These are phyloP conservation scores for Irpex rosettiformis DNA, from an alignment of 1,284 basidiomycete species.

Conservation along the genomic window DNA sequence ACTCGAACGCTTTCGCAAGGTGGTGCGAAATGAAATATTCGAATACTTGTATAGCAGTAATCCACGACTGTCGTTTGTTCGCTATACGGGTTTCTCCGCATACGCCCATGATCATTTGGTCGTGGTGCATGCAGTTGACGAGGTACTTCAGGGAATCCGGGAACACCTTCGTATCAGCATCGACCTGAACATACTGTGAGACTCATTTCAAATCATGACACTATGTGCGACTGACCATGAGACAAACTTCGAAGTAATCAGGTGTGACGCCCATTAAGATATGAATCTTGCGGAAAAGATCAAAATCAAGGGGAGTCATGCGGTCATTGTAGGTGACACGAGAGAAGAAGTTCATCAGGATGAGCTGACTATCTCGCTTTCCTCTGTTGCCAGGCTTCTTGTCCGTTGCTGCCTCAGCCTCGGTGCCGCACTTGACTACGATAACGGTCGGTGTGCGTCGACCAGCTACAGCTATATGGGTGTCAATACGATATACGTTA, in stretches of 20 bases:
- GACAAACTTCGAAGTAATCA: constrained; percentile 95
- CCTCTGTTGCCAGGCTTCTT: constrained; percentile 98
- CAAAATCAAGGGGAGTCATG: constrained; percentile 97
- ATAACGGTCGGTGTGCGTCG: constrained; percentile 94
- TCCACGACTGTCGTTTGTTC: constrained; percentile 98
- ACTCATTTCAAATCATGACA: constrained; percentile 7
- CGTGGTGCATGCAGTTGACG: constrained; percentile 98
- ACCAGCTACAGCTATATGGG: constrained; percentile 65
- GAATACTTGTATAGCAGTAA: constrained; percentile 97
- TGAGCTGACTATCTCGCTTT: constrained; percentile 97
- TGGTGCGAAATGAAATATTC: constrained; percentile 99
- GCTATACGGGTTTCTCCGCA: constrained; percentile 98
- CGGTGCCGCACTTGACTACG: constrained; percentile 95
- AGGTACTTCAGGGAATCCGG: constrained; percentile 83
- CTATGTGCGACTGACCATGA: constrained; percentile 73
- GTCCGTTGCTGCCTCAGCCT: constrained; percentile 74
- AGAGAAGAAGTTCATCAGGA: constrained; percentile 99
- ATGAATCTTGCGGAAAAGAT: constrained; percentile 96
- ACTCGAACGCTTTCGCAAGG: constrained; percentile 97
- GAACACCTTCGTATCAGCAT: constrained; percentile 95
- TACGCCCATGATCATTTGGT: constrained; percentile 98
- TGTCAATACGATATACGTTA: constrained; percentile 8
- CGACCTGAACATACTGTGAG: constrained; percentile 59
- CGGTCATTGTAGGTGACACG: constrained; percentile 98
- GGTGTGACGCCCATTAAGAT: constrained; percentile 98